A percentile compares a stretch with the other conserved stretches of the same genome.
Evolutionary conservation across 305 asterid genomes (phyloP).

Genomic region (Fraxinus paxiana): DNA sequence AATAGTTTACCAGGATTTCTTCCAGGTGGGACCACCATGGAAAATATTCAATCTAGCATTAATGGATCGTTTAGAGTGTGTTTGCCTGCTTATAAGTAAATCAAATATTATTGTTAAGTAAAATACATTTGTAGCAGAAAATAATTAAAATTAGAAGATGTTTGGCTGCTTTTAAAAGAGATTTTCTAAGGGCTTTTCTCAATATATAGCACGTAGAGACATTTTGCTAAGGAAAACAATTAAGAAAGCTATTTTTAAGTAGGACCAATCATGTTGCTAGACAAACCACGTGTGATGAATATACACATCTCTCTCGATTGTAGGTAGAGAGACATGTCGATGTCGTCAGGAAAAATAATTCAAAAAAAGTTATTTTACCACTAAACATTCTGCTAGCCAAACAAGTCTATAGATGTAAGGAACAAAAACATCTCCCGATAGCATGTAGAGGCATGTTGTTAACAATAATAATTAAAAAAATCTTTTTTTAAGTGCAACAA

Average conservation of each 20-base stretch:
- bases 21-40: conserved; percentile 24
- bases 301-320: background rate
- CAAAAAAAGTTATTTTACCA: background rate
- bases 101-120: background rate
- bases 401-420: background rate
- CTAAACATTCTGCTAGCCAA: background rate
- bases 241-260: background rate
- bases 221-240: background rate
- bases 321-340: background rate
- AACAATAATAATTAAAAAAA: background rate
- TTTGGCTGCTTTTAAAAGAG: background rate
- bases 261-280: background rate
- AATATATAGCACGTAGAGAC: background rate
- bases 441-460: background rate
- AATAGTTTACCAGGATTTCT: conserved; percentile 25
- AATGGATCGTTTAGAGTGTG: background rate
- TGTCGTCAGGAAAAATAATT: too few species aligned
- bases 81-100: background rate
- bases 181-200: background rate
- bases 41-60: conserved; percentile 3
- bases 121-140: background rate
- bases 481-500: background rate
- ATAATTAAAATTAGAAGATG: background rate
- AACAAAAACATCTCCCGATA: background rate
- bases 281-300: background rate